Evolutionary conservation across 2,329 filamentous ascomycete genomes (phyloP), one percentile per base, ranked within the genome.

Genomic region (Diaporthe longicolla): DNA sequence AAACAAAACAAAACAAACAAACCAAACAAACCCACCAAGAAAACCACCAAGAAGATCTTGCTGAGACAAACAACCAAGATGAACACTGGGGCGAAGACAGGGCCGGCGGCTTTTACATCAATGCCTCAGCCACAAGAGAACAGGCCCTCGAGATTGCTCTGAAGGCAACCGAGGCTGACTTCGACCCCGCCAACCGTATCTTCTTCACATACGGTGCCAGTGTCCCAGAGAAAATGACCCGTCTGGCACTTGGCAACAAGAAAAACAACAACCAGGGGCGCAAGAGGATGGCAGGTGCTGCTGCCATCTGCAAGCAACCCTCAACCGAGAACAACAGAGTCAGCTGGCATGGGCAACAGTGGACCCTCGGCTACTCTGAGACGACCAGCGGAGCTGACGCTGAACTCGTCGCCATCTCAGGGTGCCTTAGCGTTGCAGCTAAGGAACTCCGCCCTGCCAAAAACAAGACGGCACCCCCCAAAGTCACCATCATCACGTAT

Each of bases 281-380:
- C 26, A 66, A 50, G 7, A 66, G 61, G 4, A 15, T 66, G 29
- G 61, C 61, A 66, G 61, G 43, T 45, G 61, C 45, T 32, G 26
- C 61, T 48, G 61, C 45, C 61, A 35, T 66, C 61, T 66, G 24
- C 61, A 66, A 65, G 26, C 26, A 48, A 48, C 40, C 40, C 59
- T 1, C 59, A 32, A 29, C 59, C 59, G 6, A 66, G 21, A 48
- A 66, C 43, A 37, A n/a, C 40, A 66, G 43, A 37, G 37, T 29
- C 61, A 52, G 43, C 24, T 65, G 61, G 61, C 29, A 29, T 32
- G 45, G 26, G 7, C 32, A 19, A 21, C 61, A 66, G 13, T 66
- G 29, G 45, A 26, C 29, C 19, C 26, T 66, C 3, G 29, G 61
- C 6, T 21, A 52, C 43, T 50, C 21, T 29, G 21, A 66, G 32